Evolutionary conservation across 108 stramenopile genomes (phyloP).

Genomic region (Fragilariopsis cylindrus): DNA sequence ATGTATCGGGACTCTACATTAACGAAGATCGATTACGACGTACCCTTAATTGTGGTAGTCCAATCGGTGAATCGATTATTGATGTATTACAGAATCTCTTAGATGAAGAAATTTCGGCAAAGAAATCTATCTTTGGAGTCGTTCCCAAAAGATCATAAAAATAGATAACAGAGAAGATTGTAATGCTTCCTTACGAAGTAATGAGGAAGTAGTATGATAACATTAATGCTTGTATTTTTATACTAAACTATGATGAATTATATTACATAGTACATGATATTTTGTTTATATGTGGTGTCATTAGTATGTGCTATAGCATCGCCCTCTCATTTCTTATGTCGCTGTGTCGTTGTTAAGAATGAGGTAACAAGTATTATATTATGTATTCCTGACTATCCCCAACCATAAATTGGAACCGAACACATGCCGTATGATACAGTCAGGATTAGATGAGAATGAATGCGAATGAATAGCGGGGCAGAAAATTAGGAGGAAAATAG

Average conservation of each 20-base stretch:
- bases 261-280: too few relatives aligned
- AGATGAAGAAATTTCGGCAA: conserved; percentile 44
- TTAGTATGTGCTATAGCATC: too few relatives aligned
- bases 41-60: conserved; percentile 43
- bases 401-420: too few relatives aligned
- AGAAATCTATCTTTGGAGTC: conserved; percentile 58
- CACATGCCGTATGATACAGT: too few relatives aligned
- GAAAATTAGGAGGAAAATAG: background rate
- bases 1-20: conserved; percentile 61
- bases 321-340: too few relatives aligned
- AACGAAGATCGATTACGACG: conserved; percentile 54
- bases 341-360: too few relatives aligned
- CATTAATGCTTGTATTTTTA: background rate
- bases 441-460: too few relatives aligned
- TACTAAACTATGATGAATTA: background rate
- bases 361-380: too few relatives aligned
- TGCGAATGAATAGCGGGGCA: too few relatives aligned
- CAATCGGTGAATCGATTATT: conserved; percentile 52
- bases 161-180: background rate
- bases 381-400: too few relatives aligned
- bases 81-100: conserved; percentile 71
- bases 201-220: background rate
- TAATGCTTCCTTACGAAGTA: background rate
- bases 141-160: background rate
- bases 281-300: too few relatives aligned